phyloP scores from a whole-genome alignment of 2,329 filamentous ascomycete genomes.

The Pseudopyrenochaeta lycopersici region DNA sequence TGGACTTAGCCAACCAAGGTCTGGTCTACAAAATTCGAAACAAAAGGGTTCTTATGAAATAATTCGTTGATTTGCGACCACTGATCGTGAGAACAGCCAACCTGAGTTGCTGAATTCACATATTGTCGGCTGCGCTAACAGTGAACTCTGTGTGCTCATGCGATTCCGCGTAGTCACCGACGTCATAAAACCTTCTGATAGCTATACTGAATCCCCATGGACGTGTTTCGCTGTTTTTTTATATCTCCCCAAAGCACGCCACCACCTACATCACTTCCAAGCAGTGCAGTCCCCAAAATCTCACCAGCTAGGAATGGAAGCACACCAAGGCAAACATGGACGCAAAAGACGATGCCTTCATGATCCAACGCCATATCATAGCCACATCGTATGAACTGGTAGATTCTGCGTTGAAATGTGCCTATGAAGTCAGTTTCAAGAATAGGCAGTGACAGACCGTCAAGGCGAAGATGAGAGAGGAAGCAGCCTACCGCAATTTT shows the following conservation, averaged over 20 bases:
- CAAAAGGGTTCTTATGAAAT: neutral
- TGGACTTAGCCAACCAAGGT: neutral
- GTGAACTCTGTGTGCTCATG: neutral
- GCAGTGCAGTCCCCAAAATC: neutral
- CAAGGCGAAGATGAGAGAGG: too few species aligned
- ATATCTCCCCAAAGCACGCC: neutral
- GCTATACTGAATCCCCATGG: too few species aligned
- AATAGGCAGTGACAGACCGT: neutral
- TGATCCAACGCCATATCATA: neutral
- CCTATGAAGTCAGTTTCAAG: neutral
- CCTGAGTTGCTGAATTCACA: slow-evolving; percentile 2
- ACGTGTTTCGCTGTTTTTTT: too few species aligned
- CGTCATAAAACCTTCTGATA: neutral
- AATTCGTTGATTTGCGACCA: neutral
- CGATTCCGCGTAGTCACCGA: neutral
- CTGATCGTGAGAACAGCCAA: neutral
- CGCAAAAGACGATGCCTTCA: neutral
- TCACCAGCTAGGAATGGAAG: neutral
- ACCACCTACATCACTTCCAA: neutral
- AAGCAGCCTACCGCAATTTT: neutral
- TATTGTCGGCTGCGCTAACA: neutral
- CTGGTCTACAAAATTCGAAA: neutral
- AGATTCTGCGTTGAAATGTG: neutral
- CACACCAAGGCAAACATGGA: neutral
- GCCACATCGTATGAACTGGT: neutral